A percentile compares a stretch with the other conserved stretches of the same genome.
phyloP scores from a whole-genome alignment of 2,329 filamentous ascomycete genomes.

The Neopestalotiopsis clavispora region DNA sequence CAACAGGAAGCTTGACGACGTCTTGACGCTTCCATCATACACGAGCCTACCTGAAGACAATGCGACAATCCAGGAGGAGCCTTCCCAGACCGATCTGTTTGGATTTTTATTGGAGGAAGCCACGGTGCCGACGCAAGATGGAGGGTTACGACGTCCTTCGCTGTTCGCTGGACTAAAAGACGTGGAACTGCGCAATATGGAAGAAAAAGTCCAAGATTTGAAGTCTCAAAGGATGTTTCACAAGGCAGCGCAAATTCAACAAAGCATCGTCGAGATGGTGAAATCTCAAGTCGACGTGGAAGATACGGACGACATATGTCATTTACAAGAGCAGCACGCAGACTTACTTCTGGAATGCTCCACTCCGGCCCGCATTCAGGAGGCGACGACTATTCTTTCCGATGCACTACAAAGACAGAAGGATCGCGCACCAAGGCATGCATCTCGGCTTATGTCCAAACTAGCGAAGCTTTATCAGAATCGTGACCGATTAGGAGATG shows the following conservation, averaged over 20 bases:
- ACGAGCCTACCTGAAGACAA: not conserved
- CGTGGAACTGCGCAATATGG: not conserved
- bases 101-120: not conserved
- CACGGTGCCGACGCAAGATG: not conserved
- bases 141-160: not conserved
- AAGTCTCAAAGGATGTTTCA: not conserved
- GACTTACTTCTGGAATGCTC: not conserved
- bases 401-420: too few species aligned
- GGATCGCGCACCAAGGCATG: too few species aligned
- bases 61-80: not conserved
- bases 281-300: not conserved
- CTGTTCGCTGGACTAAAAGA: not conserved
- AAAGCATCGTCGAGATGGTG: not conserved
- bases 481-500: not conserved
- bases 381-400: too few species aligned
- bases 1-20: too few species aligned
- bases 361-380: too few species aligned
- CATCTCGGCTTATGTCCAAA: not conserved
- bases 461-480: not conserved
- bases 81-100: not conserved
- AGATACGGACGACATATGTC: not conserved
- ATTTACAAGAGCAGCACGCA: not conserved
- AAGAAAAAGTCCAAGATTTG: not conserved
- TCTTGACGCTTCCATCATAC: not conserved
- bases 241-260: not conserved